Percentiles rank a stretch among this genome's conserved stretches.
These are phyloP conservation scores for Choiromyces venosus DNA, from an alignment of 495 filamentous ascomycete species.

Conservation along the genomic window DNA sequence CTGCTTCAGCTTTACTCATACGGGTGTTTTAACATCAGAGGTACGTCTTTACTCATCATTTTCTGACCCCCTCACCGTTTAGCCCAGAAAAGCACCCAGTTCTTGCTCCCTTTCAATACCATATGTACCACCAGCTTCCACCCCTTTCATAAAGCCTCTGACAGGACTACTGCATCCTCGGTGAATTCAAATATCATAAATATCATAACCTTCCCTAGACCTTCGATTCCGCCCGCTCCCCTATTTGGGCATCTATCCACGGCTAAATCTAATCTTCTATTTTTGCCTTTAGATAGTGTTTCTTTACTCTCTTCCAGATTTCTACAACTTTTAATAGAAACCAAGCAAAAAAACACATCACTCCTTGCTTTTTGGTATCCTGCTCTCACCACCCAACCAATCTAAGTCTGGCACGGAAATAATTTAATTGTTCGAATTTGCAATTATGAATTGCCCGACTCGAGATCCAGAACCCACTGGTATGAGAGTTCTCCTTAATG, in stretches of 20 bases:
- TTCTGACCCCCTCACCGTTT: background rate
- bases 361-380: background rate
- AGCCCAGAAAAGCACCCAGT: background rate
- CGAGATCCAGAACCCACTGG: constrained; percentile 39
- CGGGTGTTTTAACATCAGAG: too few species aligned
- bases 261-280: background rate
- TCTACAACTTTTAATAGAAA: background rate
- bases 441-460: constrained; percentile 40
- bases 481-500: constrained; percentile 5
- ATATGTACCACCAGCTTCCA: too few species aligned
- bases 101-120: background rate
- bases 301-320: background rate
- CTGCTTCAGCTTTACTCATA: background rate
- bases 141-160: background rate
- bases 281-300: background rate
- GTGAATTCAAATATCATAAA: background rate
- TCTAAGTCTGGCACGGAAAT: background rate
- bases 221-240: background rate
- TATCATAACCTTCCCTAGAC: background rate
- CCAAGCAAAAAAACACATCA: background rate
- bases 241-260: background rate
- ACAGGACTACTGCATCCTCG: background rate
- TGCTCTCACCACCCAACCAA: background rate
- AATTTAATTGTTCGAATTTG: background rate
- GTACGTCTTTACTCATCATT: background rate